These are phyloP conservation scores for Diospyros kaki DNA, from an alignment of 148 eudicot species.

Conservation along the genomic window DNA sequence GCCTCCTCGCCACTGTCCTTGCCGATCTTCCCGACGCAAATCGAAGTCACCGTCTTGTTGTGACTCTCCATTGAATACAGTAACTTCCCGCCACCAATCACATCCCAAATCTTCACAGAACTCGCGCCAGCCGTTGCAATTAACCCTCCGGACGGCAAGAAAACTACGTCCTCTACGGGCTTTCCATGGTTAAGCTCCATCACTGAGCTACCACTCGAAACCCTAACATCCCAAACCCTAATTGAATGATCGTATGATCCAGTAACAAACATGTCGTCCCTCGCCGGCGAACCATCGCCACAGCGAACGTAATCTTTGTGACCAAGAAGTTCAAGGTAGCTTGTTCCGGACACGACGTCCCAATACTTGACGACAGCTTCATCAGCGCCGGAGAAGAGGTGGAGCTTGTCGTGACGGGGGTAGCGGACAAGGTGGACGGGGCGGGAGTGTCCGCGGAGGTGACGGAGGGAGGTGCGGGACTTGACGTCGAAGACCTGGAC, in stretches of 20 bases:
- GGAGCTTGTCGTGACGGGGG: constrained; percentile 58
- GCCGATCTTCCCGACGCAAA: constrained; percentile 73
- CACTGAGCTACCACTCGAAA: constrained; percentile 26
- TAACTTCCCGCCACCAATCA: constrained; percentile 84
- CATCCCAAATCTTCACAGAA: constrained; percentile 89
- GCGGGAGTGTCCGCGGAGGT: constrained; percentile 47
- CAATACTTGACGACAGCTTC: constrained; percentile 73
- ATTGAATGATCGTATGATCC: constrained; percentile 83
- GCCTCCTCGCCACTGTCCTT: constrained; percentile 50
- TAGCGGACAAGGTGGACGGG: constrained; percentile 55
- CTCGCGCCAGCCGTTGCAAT: constrained; percentile 84
- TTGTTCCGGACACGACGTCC: constrained; percentile 63
- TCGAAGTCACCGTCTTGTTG: constrained; percentile 81
- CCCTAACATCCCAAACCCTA: constrained; percentile 89
- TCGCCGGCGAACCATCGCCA: constrained; percentile 58
- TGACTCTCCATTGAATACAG: constrained; percentile 73
- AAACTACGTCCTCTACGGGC: constrained; percentile 74
- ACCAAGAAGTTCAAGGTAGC: constrained; percentile 36
- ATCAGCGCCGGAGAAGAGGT: constrained; percentile 67
- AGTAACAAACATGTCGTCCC: constrained; percentile 69
- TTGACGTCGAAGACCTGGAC: constrained; percentile 65
- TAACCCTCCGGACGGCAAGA: constrained; percentile 75
- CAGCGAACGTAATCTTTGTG: constrained; percentile 85
- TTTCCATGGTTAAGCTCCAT: constrained; percentile 73
- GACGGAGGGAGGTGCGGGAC: constrained; percentile 44